Conservation (phyloP, 345 rosid species). For the Cardamine chenopodiifolia region DNA sequence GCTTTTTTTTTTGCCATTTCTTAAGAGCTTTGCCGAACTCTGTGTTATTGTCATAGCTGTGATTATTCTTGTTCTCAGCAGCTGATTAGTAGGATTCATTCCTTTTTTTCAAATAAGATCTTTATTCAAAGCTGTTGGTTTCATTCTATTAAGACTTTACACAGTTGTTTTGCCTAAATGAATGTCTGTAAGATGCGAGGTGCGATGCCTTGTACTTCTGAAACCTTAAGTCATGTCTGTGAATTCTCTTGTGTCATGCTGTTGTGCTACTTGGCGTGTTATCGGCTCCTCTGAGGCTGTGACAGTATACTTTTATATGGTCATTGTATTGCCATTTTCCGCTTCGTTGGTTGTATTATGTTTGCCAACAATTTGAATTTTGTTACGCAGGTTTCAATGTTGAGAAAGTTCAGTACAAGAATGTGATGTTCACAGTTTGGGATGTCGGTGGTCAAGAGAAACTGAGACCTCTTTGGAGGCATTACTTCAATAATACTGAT, state of each 20-base stretch:
- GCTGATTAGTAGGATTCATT: background rate
- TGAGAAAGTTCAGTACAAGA: constrained; percentile 99
- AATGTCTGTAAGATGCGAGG: background rate
- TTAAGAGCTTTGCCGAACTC: background rate
- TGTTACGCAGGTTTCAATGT: constrained; percentile 82
- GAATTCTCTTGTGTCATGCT: background rate
- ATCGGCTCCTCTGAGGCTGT: background rate
- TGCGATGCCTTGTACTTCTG: constrained; percentile 4
- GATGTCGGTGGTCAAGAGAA: constrained; percentile 99
- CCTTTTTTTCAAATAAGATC: background rate
- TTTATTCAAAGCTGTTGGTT: background rate
- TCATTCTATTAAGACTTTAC: background rate
- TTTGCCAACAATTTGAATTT: constrained; percentile 4
- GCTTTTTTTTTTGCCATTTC: background rate
- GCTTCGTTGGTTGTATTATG: background rate
- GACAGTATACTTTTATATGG: background rate
- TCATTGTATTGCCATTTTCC: background rate
- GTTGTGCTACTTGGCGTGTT: constrained; percentile 10
- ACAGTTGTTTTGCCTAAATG: background rate
- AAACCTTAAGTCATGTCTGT: background rate
- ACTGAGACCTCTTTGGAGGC: constrained; percentile 98
- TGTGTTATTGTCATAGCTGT: background rate
- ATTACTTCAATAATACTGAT: constrained; percentile 96
- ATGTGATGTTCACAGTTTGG: constrained; percentile 98
- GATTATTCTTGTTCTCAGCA: background rate